phyloP scores from a whole-genome alignment of 2,329 filamentous ascomycete species.

The Trichothecium roseum region DNA sequence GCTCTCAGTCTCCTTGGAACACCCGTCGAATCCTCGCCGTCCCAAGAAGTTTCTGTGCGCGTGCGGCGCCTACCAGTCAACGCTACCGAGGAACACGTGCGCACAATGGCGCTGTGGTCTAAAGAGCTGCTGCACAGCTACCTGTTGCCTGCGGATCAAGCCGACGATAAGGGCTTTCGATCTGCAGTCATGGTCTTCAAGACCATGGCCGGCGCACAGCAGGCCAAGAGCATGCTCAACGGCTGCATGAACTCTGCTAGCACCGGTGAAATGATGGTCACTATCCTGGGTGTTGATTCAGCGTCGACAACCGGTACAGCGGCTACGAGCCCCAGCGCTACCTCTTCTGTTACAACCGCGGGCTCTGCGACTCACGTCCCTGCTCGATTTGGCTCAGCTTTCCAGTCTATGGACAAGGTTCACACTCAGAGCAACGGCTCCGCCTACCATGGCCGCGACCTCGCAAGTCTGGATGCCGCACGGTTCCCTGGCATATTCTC shows the following conservation, averaged over 20 bases:
- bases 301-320: too few species aligned
- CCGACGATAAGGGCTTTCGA: slow-evolving; percentile 37
- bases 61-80: slow-evolving; percentile 44
- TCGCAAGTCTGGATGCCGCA: slow-evolving; percentile 1
- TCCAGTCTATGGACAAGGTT: slow-evolving; percentile 50
- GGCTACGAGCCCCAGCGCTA: slow-evolving; percentile 4
- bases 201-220: slow-evolving; percentile 38
- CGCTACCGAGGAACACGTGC: slow-evolving; percentile 42
- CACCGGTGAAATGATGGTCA: slow-evolving; percentile 42
- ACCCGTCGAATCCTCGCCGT: slow-evolving; percentile 1
- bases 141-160: slow-evolving; percentile 36
- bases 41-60: slow-evolving; percentile 30
- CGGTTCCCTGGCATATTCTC: slow-evolving; percentile 54
- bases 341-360: slow-evolving; percentile 12
- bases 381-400: slow-evolving; percentile 51
- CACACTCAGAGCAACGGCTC: slow-evolving; percentile 36
- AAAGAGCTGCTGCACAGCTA: slow-evolving; percentile 43
- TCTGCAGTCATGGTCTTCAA: slow-evolving; percentile 45
- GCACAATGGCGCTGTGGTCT: slow-evolving; percentile 48
- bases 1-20: too few species aligned
- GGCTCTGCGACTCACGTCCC: slow-evolving; percentile 32
- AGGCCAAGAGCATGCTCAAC: slow-evolving; percentile 47
- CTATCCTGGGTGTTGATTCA: slow-evolving; percentile 32
- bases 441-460: not conserved
- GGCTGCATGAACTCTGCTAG: slow-evolving; percentile 42